These are phyloP conservation scores for Hortiboletus campestris DNA, from an alignment of 768 basidiomycete species.

Conservation along the genomic window DNA sequence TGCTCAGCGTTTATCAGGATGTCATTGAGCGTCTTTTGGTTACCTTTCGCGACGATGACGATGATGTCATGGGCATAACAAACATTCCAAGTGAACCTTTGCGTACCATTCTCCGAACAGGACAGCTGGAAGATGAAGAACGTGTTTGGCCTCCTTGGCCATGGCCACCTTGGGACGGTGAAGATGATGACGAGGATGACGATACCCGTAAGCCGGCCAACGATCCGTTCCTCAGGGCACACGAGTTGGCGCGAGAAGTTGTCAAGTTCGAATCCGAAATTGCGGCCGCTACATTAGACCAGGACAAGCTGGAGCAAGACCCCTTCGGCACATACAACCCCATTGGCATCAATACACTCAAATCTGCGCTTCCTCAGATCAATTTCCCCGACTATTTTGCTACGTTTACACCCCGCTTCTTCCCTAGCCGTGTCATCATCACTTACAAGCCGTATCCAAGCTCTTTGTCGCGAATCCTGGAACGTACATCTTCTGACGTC, in stretches of 20 bases:
- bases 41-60: conserved; percentile 49
- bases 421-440: conserved; percentile 74
- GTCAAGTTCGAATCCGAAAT: conserved; percentile 76
- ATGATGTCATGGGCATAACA: conserved; percentile 25
- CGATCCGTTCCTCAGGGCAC: conserved; percentile 45
- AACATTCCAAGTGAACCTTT: conserved; percentile 7
- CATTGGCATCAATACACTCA: conserved; percentile 64
- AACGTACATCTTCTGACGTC: conserved; percentile 62
- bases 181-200: conserved; percentile 48
- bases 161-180: conserved; percentile 82
- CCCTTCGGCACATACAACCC: conserved; percentile 92
- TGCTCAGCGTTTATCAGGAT: conserved; percentile 65
- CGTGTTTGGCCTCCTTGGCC: conserved; percentile 76
- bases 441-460: conserved; percentile 76
- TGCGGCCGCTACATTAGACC: conserved; percentile 76
- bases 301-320: conserved; percentile 74
- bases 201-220: conserved; percentile 35
- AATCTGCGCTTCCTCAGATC: conserved; percentile 67
- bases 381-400: conserved; percentile 86
- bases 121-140: conserved; percentile 34
- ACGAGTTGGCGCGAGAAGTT: conserved; percentile 65
- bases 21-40: conserved; percentile 68
- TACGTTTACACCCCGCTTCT: conserved; percentile 74
- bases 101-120: conserved; percentile 36
- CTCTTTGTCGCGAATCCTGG: conserved; percentile 67